Percentiles rank a stretch among this genome's conserved stretches.
These are phyloP conservation scores for Candida stauntonica DNA, from an alignment of 805 yeast genomes.

Conservation along the genomic window DNA sequence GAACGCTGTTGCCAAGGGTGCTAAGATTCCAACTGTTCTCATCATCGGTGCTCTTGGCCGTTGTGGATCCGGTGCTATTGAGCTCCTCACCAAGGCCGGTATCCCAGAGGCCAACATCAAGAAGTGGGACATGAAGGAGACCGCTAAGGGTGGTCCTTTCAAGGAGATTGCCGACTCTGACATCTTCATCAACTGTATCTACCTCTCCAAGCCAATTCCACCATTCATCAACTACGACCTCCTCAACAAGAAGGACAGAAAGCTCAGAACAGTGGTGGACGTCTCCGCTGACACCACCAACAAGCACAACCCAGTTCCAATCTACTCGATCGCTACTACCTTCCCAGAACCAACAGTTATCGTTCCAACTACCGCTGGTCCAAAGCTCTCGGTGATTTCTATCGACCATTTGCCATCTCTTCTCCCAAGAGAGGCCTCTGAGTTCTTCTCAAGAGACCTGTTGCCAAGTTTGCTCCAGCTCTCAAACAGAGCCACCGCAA, in stretches of 20 bases:
- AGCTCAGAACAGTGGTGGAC: slow-evolving; percentile 87
- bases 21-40: slow-evolving; percentile 69
- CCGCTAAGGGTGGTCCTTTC: slow-evolving; percentile 97
- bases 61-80: slow-evolving; percentile 97
- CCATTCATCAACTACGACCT: slow-evolving; percentile 76
- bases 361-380: slow-evolving; percentile 76
- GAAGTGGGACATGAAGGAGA: slow-evolving; percentile 97
- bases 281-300: slow-evolving; percentile 98
- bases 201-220: slow-evolving; percentile 87
- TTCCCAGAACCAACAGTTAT: slow-evolving; percentile 87
- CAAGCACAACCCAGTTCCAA: slow-evolving; percentile 97
- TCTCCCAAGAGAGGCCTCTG: slow-evolving; percentile 96
- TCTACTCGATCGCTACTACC: slow-evolving; percentile 83
- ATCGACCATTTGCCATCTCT: slow-evolving; percentile 95
- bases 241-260: slow-evolving; percentile 66
- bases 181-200: slow-evolving; percentile 93
- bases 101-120: slow-evolving; percentile 77
- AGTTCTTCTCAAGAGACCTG: slow-evolving; percentile 80
- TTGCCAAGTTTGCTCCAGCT: slow-evolving; percentile 84
- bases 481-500: slow-evolving; percentile 75
- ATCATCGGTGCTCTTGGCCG: slow-evolving; percentile 98
- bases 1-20: slow-evolving; percentile 56
- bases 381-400: slow-evolving; percentile 85
- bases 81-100: slow-evolving; percentile 76
- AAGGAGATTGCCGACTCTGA: slow-evolving; percentile 82